These are phyloP conservation scores for Pulveroboletus sp. DNA, from an alignment of 768 basidiomycete genomes.

Conservation along the genomic window DNA sequence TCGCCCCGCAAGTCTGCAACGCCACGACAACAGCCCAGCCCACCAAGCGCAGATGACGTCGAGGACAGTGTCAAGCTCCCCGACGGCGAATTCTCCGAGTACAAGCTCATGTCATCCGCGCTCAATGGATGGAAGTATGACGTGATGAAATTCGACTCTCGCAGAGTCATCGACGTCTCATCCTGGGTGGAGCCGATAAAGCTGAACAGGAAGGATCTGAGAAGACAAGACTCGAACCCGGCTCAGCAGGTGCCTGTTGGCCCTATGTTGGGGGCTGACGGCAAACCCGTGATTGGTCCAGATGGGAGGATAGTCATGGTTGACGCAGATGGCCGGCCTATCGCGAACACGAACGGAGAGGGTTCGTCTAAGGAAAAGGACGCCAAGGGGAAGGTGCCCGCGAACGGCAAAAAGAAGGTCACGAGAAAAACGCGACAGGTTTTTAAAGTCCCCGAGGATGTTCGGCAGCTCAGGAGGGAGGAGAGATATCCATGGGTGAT, in stretches of 20 bases:
- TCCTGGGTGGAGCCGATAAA: slow-evolving; percentile 73
- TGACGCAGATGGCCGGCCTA: slow-evolving; percentile 70
- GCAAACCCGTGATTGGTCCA: slow-evolving; percentile 73
- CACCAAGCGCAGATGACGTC: slow-evolving; percentile 38
- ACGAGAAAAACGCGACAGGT: slow-evolving; percentile 83
- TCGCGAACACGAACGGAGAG: slow-evolving; percentile 36
- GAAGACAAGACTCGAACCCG: slow-evolving; percentile 40
- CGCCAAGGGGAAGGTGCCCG: slow-evolving; percentile 40
- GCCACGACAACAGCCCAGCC: slow-evolving; percentile 38
- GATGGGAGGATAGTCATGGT: slow-evolving; percentile 81
- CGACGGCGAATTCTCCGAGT: slow-evolving; percentile 68
- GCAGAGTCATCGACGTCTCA: slow-evolving; percentile 64
- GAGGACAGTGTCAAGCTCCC: slow-evolving; percentile 56
- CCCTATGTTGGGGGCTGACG: slow-evolving; percentile 78
- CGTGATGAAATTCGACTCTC: slow-evolving; percentile 85
- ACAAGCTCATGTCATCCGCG: slow-evolving; percentile 70
- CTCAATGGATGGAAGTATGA: slow-evolving; percentile 89
- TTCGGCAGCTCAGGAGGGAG: slow-evolving; percentile 73
- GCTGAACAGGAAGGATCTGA: slow-evolving; percentile 81
- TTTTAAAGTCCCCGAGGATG: slow-evolving; percentile 73
- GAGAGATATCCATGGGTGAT: slow-evolving; percentile 91
- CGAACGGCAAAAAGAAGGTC: slow-evolving; percentile 64
- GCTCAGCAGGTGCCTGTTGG: slow-evolving; percentile 49
- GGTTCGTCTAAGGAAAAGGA: slow-evolving; percentile 29
- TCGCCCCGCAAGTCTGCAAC: slow-evolving; percentile 35